Evolutionary conservation across 805 yeast genomes (phyloP).

Genomic region (Metschnikowia henanensis): DNA sequence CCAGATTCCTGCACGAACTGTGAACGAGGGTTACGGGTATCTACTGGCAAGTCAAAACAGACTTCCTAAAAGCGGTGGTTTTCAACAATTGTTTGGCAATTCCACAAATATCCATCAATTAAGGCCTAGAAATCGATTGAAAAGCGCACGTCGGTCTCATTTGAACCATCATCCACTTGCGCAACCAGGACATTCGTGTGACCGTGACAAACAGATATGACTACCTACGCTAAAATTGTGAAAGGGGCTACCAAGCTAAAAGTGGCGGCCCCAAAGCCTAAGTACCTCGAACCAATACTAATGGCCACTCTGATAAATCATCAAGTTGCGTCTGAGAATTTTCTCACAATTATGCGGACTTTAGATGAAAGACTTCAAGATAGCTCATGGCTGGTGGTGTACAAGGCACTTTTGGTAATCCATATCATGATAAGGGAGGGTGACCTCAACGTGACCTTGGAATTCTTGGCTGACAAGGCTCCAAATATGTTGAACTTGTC

Average conservation of each 20-base stretch:
- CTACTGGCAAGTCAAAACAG: too few relatives aligned
- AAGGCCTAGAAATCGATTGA: too few relatives aligned
- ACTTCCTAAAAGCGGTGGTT: too few relatives aligned
- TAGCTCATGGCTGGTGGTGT: constrained; percentile 88
- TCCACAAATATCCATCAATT: too few relatives aligned
- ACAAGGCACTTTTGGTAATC: constrained; percentile 77
- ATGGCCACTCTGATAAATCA: constrained; percentile 59
- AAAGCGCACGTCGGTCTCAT: too few relatives aligned
- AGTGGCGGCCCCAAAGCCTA: constrained; percentile 97
- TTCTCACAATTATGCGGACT: constrained; percentile 67
- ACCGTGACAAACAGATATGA: constrained; percentile 14
- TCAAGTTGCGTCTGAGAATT: constrained; percentile 45
- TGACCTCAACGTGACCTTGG: constrained; percentile 68
- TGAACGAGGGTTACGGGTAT: too few relatives aligned
- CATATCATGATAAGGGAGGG: constrained; percentile 96
- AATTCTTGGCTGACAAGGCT: constrained; percentile 49
- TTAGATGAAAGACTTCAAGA: constrained; percentile 66
- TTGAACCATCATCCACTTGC: too few relatives aligned
- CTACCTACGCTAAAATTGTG: constrained; percentile 63
- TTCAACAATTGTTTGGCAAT: too few relatives aligned
- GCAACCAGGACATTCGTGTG: too few relatives aligned
- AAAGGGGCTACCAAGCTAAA: constrained; percentile 53
- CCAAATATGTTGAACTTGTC: constrained; percentile 51
- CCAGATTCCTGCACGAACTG: too few relatives aligned
- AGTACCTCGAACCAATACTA: constrained; percentile 91